These are phyloP conservation scores for Teratosphaeria destructans DNA, from an alignment of 2,329 filamentous ascomycete genomes.

Conservation along the genomic window DNA sequence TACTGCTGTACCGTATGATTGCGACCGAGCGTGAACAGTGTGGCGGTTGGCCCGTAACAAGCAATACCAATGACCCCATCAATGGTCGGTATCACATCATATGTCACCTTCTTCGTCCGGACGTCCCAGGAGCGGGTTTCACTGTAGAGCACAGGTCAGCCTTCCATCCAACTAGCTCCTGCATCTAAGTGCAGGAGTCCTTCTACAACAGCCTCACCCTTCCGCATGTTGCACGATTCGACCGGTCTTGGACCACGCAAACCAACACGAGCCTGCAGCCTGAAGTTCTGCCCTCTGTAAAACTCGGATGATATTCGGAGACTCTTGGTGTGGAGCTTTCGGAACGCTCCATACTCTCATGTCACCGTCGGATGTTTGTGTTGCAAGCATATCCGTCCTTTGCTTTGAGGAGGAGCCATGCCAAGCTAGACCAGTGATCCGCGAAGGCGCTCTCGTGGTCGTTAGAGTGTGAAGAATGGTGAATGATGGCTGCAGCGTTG, in stretches of 20 bases:
- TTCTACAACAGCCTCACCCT: constrained; percentile 51
- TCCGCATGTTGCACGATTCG: constrained; percentile 88
- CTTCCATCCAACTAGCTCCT: not conserved
- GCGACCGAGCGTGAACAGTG: constrained; percentile 78
- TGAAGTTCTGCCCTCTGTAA: constrained; percentile 70
- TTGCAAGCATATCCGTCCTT: constrained; percentile 95
- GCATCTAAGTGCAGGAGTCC: not conserved
- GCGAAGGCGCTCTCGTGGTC: constrained; percentile 72
- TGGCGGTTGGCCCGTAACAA: constrained; percentile 82
- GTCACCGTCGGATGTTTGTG: constrained; percentile 85
- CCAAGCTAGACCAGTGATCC: constrained; percentile 81
- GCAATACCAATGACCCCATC: constrained; percentile 73
- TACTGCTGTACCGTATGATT: constrained; percentile 92
- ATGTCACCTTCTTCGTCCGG: constrained; percentile 91
- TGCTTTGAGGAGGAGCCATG: constrained; percentile 92
- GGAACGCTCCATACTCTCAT: constrained; percentile 93
- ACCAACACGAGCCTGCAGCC: constrained; percentile 76
- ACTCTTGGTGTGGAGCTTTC: constrained; percentile 62
- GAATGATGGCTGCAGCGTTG: constrained; percentile 79
- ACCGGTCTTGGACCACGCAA: constrained; percentile 97
- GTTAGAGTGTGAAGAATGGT: constrained; percentile 88
- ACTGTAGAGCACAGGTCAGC: constrained; percentile 28
- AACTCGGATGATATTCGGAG: constrained; percentile 76
- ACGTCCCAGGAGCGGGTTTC: constrained; percentile 96
- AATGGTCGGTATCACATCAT: constrained; percentile 75